phyloP scores from a whole-genome alignment of 345 rosid species.

The Cochlearia excelsa region DNA sequence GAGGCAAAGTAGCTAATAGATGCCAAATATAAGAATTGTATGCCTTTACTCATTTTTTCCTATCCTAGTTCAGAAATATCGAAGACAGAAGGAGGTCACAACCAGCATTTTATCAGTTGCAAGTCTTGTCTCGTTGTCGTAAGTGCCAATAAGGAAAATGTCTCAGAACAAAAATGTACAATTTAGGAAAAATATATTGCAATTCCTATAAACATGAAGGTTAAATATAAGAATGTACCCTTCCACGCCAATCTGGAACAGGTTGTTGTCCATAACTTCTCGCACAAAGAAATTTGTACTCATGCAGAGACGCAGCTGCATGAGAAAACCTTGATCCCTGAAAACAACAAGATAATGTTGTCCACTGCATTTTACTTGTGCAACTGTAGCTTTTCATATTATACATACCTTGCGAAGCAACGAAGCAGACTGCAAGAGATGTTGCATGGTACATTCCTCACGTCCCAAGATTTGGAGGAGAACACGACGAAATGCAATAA shows the following conservation, averaged over 20 bases:
- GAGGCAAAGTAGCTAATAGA: constrained; percentile 17
- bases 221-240: constrained; percentile 49
- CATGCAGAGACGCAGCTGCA: constrained; percentile 82
- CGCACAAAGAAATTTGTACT: constrained; percentile 64
- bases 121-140: constrained; percentile 10
- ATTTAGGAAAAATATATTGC: constrained; percentile 6
- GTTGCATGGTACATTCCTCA: constrained; percentile 51
- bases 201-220: constrained; percentile 21
- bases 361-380: constrained; percentile 9
- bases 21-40: constrained; percentile 6
- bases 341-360: constrained; percentile 29
- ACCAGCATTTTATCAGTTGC: constrained; percentile 14
- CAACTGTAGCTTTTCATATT: constrained; percentile 14
- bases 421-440: constrained; percentile 90
- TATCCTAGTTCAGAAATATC: constrained; percentile 8
- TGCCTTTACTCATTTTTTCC: constrained; percentile 1
- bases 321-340: constrained; percentile 87
- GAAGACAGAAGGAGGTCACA: constrained; percentile 11
- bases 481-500: constrained; percentile 81
- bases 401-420: constrained; percentile 84
- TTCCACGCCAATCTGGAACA: constrained; percentile 76
- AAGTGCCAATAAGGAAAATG: constrained; percentile 16
- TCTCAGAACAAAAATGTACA: constrained; percentile 7
- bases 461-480: constrained; percentile 79
- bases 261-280: constrained; percentile 45